These are phyloP conservation scores for Sporothrix humicola DNA, from an alignment of 2,329 filamentous ascomycete species.

Conservation along the genomic window DNA sequence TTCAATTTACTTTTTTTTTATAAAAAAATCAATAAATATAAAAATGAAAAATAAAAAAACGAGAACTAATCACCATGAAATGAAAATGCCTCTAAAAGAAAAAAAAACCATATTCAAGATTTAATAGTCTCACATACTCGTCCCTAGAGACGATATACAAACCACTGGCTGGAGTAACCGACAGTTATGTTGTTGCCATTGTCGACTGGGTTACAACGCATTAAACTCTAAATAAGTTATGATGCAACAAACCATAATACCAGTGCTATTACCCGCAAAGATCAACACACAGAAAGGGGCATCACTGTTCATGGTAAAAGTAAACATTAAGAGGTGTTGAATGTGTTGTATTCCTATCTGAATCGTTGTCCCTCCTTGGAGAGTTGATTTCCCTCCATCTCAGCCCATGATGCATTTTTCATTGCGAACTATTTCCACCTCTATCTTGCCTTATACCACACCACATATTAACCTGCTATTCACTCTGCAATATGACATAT, in stretches of 20 bases:
- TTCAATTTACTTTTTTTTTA: background rate
- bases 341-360: background rate
- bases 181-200: background rate
- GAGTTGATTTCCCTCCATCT: background rate
- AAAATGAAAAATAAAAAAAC: too few species aligned
- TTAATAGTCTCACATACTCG: background rate
- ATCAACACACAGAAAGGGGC: background rate
- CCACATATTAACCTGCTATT: background rate
- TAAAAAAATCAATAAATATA: background rate
- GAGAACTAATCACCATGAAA: too few species aligned
- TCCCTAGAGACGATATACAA: background rate
- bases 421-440: background rate
- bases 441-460: background rate
- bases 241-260: background rate
- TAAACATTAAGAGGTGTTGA: background rate
- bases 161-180: background rate
- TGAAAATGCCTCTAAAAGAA: background rate
- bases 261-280: background rate
- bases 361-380: background rate
- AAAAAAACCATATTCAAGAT: background rate
- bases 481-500: background rate
- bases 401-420: background rate
- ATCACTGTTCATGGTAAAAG: background rate
- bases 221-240: background rate
- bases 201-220: conserved; percentile 18